phyloP scores from a whole-genome alignment of 2,329 filamentous ascomycete genomes.

The Colletotrichum orbiculare region DNA sequence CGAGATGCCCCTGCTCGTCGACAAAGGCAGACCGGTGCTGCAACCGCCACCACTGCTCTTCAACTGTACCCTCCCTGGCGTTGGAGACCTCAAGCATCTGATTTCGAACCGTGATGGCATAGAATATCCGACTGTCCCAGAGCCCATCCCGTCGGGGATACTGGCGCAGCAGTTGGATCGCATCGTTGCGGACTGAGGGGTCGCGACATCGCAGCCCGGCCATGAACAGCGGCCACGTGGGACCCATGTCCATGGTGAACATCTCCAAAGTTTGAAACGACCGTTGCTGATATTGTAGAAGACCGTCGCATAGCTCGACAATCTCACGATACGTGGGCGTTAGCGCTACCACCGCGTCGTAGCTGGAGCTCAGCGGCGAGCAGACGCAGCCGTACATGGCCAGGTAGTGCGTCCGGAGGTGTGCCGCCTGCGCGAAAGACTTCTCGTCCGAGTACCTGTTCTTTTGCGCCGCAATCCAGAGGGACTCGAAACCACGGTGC shows the following conservation, averaged over 20 bases:
- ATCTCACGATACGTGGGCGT: conserved; percentile 44
- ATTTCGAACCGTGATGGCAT: conserved; percentile 37
- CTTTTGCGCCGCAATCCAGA: conserved; percentile 36
- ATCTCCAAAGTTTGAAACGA: conserved; percentile 22
- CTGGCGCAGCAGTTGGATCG: conserved; percentile 40
- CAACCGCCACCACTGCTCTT: conserved; percentile 39
- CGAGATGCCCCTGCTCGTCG: conserved; percentile 26
- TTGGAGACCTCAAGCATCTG: conserved; percentile 39
- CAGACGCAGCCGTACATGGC: conserved; percentile 39
- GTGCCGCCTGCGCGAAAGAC: conserved; percentile 40
- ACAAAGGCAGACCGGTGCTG: conserved; percentile 30
- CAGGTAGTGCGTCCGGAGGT: conserved; percentile 43
- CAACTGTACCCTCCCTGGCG: conserved; percentile 34
- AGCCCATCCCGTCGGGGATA: conserved; percentile 44
- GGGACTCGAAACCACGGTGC: conserved; percentile 39
- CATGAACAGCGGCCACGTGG: conserved; percentile 42
- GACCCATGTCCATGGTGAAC: conserved; percentile 46
- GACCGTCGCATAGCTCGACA: conserved; percentile 38
- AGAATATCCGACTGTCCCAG: conserved; percentile 41
- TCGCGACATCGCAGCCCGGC: conserved; percentile 42
- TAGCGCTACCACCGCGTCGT: conserved; percentile 38
- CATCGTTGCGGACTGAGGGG: conserved; percentile 40
- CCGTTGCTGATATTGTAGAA: conserved; percentile 39
- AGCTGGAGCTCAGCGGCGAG: conserved; percentile 39
- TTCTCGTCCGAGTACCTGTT: conserved; percentile 36